Evolutionary conservation across 805 yeast genomes (phyloP).

Genomic region (Lipomyces orientalis): DNA sequence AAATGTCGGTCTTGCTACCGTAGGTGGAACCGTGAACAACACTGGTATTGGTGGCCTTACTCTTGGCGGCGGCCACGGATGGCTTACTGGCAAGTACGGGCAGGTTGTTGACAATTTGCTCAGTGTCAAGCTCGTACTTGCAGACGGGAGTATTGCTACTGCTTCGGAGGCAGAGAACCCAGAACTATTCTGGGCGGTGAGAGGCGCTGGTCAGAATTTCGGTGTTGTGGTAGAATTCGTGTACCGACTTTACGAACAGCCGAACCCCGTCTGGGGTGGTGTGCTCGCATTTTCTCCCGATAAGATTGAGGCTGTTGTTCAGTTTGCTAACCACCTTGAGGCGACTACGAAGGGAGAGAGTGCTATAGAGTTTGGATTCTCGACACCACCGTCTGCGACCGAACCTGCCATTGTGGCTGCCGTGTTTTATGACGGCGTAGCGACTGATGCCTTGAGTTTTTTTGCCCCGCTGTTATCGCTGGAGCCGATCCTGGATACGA

Average conservation of each 20-base stretch:
- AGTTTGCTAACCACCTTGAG: not conserved
- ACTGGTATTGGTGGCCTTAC: not conserved
- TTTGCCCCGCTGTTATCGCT: not conserved
- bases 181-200: not conserved
- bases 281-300: not conserved
- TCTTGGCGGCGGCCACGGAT: not conserved
- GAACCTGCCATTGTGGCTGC: not conserved
- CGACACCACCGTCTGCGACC: not conserved
- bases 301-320: not conserved
- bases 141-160: not conserved
- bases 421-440: not conserved
- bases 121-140: not conserved
- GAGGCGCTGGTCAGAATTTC: constrained; percentile 1
- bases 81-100: not conserved
- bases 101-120: not conserved
- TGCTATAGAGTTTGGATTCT: not conserved
- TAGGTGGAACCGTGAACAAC: not conserved
- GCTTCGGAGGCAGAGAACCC: not conserved
- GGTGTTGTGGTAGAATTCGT: not conserved
- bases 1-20: not conserved
- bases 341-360: not conserved
- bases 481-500: not conserved
- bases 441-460: not conserved
- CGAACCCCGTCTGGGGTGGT: not conserved
- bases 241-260: not conserved